Base-by-base conservation (phyloP, 805 yeast genomes). In the Wickerhamomyces xylosicus region DNA sequence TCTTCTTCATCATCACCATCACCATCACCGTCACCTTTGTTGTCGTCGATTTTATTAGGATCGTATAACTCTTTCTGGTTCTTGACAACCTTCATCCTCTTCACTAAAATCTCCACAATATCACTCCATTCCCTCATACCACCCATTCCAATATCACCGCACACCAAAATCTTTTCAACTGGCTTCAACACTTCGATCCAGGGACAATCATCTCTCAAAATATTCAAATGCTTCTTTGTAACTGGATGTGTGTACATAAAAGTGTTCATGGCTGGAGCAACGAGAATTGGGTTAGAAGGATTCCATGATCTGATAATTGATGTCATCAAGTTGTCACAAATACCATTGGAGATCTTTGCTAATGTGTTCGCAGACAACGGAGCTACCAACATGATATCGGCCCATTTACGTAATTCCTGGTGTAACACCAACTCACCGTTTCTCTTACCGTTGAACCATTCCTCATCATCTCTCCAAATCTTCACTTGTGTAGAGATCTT, bases 111-210 rank as follows among this genome's bases (percentile, higher is more conserved):
- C 50, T 80, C 85, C 8, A 81, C 90, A 43, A 84, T 75, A 51
- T 82, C 92, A 53, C 77, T 77, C 82, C 86, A 83, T 53, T 83
- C 92, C 68, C 86, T 72, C 94, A 84, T 84, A 25, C 94, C 94
- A 34, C 94, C 94, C 92, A 84, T 82, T 13, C 92, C 92, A 45
- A 84, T 82, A 54, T 84, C 94, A 50, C 94, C 94, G 63, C 86
- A 83, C 16, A 61, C 82, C 63, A 64, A 69, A 47, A 84, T 87
- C 54, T 84, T 84, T 49, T 84, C 94, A 18, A 82, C 85, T 0
- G 94, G 94, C 53, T 75, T 80, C 53, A 84, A 61, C 16, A 84
- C 71, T 42, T 79, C 83, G 38, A 82, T 70, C 72, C 76, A 80
- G 6, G 87, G 84, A 64, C 79, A 79, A 48, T 79, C 86, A 47